A percentile compares a stretch with the other conserved stretches of the same genome.
These are phyloP conservation scores for Rubroshorea leprosula DNA, from an alignment of 345 rosid species.

Conservation along the genomic window DNA sequence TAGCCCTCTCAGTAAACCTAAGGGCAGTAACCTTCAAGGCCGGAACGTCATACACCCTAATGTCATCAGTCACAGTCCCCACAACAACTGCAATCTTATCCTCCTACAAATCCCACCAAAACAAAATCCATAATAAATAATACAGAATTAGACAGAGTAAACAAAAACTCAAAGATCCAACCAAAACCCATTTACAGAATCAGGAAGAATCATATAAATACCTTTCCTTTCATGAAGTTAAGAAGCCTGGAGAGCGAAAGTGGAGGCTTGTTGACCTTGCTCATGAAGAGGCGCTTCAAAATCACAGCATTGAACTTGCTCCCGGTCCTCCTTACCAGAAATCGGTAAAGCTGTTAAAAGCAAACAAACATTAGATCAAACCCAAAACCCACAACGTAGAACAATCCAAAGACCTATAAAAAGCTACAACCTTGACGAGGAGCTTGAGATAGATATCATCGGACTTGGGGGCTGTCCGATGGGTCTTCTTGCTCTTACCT, in stretches of 20 bases:
- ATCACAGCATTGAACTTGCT: slow-evolving; percentile 94
- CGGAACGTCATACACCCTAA: slow-evolving; percentile 81
- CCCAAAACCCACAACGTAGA: not conserved
- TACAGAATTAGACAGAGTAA: not conserved
- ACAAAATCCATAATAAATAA: not conserved
- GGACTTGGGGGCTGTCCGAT: slow-evolving; percentile 80
- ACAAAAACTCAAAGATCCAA: not conserved
- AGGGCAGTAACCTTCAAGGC: slow-evolving; percentile 76
- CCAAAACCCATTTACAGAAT: not conserved
- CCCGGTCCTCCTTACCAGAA: slow-evolving; percentile 79
- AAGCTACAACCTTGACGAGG: slow-evolving; percentile 60
- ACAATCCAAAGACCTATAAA: not conserved
- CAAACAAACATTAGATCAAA: not conserved
- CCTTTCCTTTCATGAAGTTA: slow-evolving; percentile 67
- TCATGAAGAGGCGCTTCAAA: slow-evolving; percentile 91
- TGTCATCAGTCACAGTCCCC: slow-evolving; percentile 86
- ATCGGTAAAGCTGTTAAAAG: slow-evolving; percentile 58
- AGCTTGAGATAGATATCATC: slow-evolving; percentile 96
- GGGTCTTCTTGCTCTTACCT: slow-evolving; percentile 93
- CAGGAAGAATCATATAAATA: slow-evolving; percentile 10
- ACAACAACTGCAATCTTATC: slow-evolving; percentile 79
- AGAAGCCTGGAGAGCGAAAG: slow-evolving; percentile 77
- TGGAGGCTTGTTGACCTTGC: slow-evolving; percentile 87
- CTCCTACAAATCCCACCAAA: slow-evolving; percentile 34
- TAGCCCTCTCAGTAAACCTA: slow-evolving; percentile 85